These are phyloP conservation scores for Mortierella sp. DNA, from an alignment of 371 early-diverging fungal genomes.

Conservation along the genomic window DNA sequence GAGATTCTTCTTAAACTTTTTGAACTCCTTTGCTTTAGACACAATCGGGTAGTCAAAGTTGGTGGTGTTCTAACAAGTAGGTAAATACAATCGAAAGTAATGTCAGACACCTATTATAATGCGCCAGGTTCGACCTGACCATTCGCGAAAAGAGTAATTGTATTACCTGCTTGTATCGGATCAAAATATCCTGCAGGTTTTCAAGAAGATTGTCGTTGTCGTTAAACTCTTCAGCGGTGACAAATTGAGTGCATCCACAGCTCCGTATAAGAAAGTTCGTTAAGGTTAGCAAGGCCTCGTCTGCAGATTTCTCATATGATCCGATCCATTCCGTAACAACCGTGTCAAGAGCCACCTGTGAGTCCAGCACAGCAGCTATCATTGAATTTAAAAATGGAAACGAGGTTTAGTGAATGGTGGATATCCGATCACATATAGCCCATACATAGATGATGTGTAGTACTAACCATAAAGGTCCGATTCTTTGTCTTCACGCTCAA, in stretches of 20 bases:
- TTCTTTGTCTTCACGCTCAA: constrained; percentile 10
- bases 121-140: too few relatives aligned
- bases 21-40: constrained; percentile 71
- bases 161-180: constrained; percentile 55
- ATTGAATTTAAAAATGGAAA: not conserved
- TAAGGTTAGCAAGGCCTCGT: constrained; percentile 32
- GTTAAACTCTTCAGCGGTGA: constrained; percentile 41
- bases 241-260: constrained; percentile 46
- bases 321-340: constrained; percentile 39
- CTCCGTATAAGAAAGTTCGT: constrained; percentile 46
- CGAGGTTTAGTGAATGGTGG: not conserved
- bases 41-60: constrained; percentile 76
- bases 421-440: too few relatives aligned
- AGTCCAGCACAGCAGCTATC: constrained; percentile 38
- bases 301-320: constrained; percentile 24
- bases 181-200: constrained; percentile 54
- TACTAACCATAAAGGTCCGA: constrained; percentile 39
- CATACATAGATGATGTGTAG: not conserved
- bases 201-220: constrained; percentile 58
- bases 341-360: constrained; percentile 41
- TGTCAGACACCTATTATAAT: not conserved
- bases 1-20: constrained; percentile 67
- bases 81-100: not conserved
- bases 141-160: not conserved
- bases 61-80: constrained; percentile 59